Conservation (phyloP, 148 eudicot genomes). For the Euryodendron excelsum region DNA sequence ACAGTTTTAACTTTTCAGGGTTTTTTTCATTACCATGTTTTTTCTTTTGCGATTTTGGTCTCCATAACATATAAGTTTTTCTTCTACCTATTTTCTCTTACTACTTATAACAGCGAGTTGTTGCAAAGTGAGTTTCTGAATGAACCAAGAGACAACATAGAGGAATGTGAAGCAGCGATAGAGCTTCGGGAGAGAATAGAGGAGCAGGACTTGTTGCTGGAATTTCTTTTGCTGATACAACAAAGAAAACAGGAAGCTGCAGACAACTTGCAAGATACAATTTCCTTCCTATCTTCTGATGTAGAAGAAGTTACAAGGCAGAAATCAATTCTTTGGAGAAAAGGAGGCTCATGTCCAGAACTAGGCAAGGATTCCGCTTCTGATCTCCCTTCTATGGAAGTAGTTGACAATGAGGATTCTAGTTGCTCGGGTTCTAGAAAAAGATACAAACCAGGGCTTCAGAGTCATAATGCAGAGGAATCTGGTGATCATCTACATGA, state of each 20-base stretch:
- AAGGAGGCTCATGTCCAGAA: conserved; percentile 38
- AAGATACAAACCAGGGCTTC: conserved; percentile 45
- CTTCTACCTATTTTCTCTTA: not conserved
- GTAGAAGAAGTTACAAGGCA: conserved; percentile 64
- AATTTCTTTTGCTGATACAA: conserved; percentile 60
- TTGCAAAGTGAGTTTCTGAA: conserved; percentile 88
- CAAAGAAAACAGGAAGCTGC: conserved; percentile 76
- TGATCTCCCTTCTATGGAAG: conserved; percentile 25
- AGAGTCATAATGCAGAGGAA: conserved; percentile 26
- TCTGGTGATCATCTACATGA: conserved; percentile 31
- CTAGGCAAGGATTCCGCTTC: conserved; percentile 31
- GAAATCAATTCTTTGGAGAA: conserved; percentile 47
- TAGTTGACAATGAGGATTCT: conserved; percentile 41
- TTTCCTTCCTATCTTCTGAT: conserved; percentile 80
- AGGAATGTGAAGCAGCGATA: conserved; percentile 80
- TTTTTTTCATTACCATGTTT: not conserved
- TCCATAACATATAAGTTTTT: not conserved
- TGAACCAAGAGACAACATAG: conserved; percentile 62
- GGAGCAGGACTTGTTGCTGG: conserved; percentile 79
- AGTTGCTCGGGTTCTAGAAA: conserved; percentile 44
- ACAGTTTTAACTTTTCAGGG: not conserved
- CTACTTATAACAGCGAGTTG: conserved; percentile 56
- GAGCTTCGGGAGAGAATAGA: conserved; percentile 82
- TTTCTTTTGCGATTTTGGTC: not conserved
- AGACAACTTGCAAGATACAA: conserved; percentile 55